Base-by-base conservation (phyloP, 2,329 filamentous ascomycete genomes). In the Orbilia javanica region DNA sequence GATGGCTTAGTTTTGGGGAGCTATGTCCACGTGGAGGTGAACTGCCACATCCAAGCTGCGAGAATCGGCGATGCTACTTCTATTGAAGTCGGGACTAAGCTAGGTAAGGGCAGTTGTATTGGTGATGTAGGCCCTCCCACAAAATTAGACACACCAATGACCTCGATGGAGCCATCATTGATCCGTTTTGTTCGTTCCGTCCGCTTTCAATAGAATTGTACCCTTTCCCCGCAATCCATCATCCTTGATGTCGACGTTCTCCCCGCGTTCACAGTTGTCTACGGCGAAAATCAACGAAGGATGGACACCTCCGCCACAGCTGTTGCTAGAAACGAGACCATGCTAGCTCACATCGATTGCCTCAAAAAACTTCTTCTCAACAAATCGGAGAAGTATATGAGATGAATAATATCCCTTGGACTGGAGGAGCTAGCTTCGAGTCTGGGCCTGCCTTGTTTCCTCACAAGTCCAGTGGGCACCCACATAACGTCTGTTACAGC, bases 1-100 rank as follows among this genome's bases (percentile, higher is more conserved):
- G 82, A 83, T n/a, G 82, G 83, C 15, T 80, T 91, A 7, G 84
- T 86, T 8, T 83, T 92, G 3, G 87, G 86, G 5, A 89, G 91
- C 82, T 90, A 89, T 79, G 89, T 89, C 8, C 87, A 88, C 0
- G 83, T 92, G 0, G 90, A 92, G 81, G 87, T 88, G 4, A 89
- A 87, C 7, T 87, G 88, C 0, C 80, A 87, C 6, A 84, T 92
- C n/a, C 90, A 92, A 82, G 86, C 88, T 36, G 81, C 77, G 48
- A 79, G 79, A n/a, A 79, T 85, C 5, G 84, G 83, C 0, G 89
- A 90, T 1, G 88, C 88, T 8, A 90, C 88, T 1, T 84, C 88
- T 8, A 86, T 92, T 53, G 89, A 89, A 8, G 88, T 90, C 48
- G 89, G 90, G 18, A 88, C 87, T 15, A 87, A 84, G 80, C 84